Conservation (phyloP, 163 green algal genomes). For the Chlamydomonas reinhardtii region DNA sequence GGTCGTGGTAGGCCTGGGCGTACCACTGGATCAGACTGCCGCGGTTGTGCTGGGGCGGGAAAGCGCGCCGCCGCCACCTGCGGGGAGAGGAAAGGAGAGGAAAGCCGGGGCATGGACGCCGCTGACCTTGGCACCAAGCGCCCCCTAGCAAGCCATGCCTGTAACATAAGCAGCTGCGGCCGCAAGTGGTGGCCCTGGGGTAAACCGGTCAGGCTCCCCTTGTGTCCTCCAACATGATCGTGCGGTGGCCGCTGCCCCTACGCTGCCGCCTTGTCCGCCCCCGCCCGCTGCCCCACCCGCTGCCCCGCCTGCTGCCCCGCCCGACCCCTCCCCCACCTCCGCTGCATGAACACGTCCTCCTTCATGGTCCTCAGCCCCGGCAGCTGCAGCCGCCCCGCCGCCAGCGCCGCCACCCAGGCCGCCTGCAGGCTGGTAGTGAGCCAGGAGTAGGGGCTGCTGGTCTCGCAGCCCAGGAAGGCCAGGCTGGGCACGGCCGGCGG, state of each 20-base stretch:
- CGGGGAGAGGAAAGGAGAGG: too few relatives aligned
- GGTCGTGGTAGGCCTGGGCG: slow-evolving; percentile 31
- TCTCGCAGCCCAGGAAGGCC: slow-evolving; percentile 56
- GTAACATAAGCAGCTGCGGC: too few relatives aligned
- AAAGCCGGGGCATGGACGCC: too few relatives aligned
- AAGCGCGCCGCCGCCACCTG: slow-evolving; percentile 37
- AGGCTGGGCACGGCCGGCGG: slow-evolving; percentile 49
- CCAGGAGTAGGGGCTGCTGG: slow-evolving; percentile 33
- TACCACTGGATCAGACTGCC: slow-evolving; percentile 33
- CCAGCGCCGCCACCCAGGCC: slow-evolving; percentile 47
- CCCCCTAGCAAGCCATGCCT: too few relatives aligned
- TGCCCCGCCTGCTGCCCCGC: neutral
- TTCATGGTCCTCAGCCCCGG: neutral
- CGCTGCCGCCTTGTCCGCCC: neutral
- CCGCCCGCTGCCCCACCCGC: neutral
- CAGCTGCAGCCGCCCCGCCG: slow-evolving; percentile 22
- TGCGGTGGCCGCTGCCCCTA: too few relatives aligned
- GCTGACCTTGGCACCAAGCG: too few relatives aligned
- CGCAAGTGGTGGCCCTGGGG: too few relatives aligned
- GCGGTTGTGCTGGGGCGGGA: slow-evolving; percentile 46
- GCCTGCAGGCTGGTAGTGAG: slow-evolving; percentile 58
- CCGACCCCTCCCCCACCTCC: slow-evolving; percentile 2
- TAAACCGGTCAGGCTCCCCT: too few relatives aligned
- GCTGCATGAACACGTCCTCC: slow-evolving; percentile 31
- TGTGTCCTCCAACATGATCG: too few relatives aligned